phyloP scores from a whole-genome alignment of 768 basidiomycete species.

The Coprinopsis sp. region DNA sequence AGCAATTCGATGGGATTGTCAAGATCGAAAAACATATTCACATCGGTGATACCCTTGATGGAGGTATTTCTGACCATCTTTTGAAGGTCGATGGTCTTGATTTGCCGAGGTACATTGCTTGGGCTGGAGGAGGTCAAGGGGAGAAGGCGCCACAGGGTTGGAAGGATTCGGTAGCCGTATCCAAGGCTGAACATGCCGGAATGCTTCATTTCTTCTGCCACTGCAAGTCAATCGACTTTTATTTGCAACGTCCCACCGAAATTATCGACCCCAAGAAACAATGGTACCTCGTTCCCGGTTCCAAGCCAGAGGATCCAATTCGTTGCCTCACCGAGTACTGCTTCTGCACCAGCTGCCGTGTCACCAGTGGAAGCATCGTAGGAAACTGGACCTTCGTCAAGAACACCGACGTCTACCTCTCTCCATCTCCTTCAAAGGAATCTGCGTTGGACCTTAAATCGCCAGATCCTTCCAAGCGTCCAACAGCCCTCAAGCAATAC shows the following conservation, averaged over 20 bases:
- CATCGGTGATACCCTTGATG: conserved; percentile 26
- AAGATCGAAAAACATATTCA: conserved; percentile 20
- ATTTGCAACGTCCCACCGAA: conserved; percentile 11
- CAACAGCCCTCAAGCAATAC: not conserved
- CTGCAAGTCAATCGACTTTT: conserved; percentile 21
- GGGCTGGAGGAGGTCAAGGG: not conserved
- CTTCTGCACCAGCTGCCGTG: not conserved
- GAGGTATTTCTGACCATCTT: conserved; percentile 25
- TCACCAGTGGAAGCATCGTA: not conserved
- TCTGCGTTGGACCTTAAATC: not conserved
- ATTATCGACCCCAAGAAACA: not conserved
- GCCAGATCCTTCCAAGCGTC: not conserved
- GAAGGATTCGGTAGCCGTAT: conserved; percentile 8
- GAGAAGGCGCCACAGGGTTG: conserved; percentile 16
- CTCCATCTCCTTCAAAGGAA: too few relatives aligned
- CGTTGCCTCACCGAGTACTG: not conserved
- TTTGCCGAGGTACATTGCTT: conserved; percentile 18
- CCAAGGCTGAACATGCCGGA: conserved; percentile 2
- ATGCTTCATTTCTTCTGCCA: conserved; percentile 22
- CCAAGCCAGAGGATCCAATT: not conserved
- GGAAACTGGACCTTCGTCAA: not conserved
- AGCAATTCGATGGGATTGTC: conserved; percentile 19
- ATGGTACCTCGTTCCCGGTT: not conserved
- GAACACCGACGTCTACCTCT: not conserved
- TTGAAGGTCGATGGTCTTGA: conserved; percentile 12